Evolutionary conservation across 176 grass and related monocot species (phyloP).

Genomic region (Carex littledalei): DNA sequence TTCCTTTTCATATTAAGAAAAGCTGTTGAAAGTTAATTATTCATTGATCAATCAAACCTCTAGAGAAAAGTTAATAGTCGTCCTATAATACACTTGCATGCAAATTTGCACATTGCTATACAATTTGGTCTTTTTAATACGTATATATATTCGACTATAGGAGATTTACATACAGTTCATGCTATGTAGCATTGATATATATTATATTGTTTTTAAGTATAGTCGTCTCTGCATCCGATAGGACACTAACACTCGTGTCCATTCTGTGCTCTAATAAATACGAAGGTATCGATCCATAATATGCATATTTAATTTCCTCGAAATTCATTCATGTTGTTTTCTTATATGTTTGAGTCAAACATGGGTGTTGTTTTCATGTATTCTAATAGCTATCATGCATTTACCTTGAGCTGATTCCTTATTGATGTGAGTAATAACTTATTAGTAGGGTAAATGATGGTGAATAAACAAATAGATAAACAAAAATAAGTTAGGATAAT

Average conservation of each 20-base stretch:
- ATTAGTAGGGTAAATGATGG: background rate
- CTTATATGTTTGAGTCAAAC: background rate
- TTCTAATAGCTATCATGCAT: background rate
- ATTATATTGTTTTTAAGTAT: background rate
- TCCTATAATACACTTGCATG: background rate
- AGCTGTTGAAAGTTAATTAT: background rate
- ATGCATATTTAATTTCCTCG: too few relatives aligned
- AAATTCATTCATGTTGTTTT: background rate
- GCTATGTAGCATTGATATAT: background rate
- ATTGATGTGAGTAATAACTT: background rate
- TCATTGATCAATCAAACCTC: background rate
- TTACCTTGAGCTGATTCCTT: background rate
- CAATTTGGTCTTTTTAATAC: background rate
- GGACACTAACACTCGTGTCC: too few relatives aligned
- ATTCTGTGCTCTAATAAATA: too few relatives aligned
- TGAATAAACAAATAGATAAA: background rate
- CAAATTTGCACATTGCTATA: background rate
- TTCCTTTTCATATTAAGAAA: too few relatives aligned
- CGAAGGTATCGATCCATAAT: too few relatives aligned
- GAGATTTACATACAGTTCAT: background rate
- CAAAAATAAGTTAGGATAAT: background rate
- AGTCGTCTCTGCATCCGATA: too few relatives aligned
- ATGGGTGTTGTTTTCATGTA: background rate
- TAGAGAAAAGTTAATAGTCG: background rate
- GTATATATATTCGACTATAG: background rate